phyloP scores from a whole-genome alignment of 2,329 filamentous ascomycete species.

The Orbilia blumenaviensis region DNA sequence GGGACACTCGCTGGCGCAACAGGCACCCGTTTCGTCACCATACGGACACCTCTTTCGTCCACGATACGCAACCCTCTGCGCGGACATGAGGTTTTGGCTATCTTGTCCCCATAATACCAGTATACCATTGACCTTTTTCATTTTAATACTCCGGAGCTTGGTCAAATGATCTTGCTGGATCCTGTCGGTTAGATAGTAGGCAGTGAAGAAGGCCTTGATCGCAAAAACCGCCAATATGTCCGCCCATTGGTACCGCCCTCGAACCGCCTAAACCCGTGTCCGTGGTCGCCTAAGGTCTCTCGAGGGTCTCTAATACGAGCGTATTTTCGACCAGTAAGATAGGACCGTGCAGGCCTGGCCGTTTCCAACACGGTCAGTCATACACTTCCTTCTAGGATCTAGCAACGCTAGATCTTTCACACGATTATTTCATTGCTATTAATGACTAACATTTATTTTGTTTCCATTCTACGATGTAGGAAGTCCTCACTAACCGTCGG shows the following conservation, averaged over 20 bases:
- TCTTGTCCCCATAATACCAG: conserved; percentile 21
- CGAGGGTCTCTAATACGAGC: conserved; percentile 26
- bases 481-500: conserved; percentile 12
- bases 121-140: conserved; percentile 27
- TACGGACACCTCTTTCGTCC: conserved; percentile 39
- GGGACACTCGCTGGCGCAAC: conserved; percentile 29
- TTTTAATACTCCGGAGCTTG: conserved; percentile 9
- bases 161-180: conserved; percentile 54
- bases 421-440: conserved; percentile 33
- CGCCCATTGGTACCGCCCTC: conserved; percentile 39
- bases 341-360: conserved; percentile 33
- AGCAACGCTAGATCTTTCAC: conserved; percentile 26
- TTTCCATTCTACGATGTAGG: conserved; percentile 35
- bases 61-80: conserved; percentile 49
- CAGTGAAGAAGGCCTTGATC: conserved; percentile 46
- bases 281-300: conserved; percentile 22
- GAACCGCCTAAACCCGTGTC: conserved; percentile 30
- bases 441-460: conserved; percentile 52
- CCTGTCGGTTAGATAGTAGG: conserved; percentile 53
- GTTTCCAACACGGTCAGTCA: conserved; percentile 42
- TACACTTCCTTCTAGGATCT: conserved; percentile 46
- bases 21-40: conserved; percentile 52
- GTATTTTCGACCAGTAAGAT: conserved; percentile 47
- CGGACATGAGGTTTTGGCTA: conserved; percentile 47
- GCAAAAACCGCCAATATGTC: conserved; percentile 43